Percentiles rank a stretch among this genome's conserved stretches.
Conservation (phyloP, 2,329 filamentous ascomycete species). For the Colletotrichum karsti region DNA sequence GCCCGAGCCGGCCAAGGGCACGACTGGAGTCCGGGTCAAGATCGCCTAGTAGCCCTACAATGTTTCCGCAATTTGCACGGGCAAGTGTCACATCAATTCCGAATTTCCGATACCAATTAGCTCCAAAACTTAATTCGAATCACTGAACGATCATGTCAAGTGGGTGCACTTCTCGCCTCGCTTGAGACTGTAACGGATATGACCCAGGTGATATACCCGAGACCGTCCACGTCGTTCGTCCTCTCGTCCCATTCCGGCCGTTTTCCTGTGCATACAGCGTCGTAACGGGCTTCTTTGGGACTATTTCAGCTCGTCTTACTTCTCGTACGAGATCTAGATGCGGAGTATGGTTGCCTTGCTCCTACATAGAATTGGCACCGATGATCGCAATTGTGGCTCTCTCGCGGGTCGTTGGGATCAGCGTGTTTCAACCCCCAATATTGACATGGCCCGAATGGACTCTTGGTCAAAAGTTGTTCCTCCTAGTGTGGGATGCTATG, state of each 20-base stretch:
- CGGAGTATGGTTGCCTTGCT: background rate
- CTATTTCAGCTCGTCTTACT: background rate
- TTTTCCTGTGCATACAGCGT: background rate
- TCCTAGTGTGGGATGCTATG: background rate
- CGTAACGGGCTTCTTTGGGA: background rate
- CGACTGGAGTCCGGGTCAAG: conserved; percentile 20
- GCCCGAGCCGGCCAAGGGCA: conserved; percentile 29
- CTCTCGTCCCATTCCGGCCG: background rate
- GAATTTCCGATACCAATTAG: background rate
- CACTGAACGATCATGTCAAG: background rate
- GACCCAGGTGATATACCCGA: background rate
- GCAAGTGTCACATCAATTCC: background rate
- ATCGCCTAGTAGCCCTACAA: background rate
- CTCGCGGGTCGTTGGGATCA: background rate
- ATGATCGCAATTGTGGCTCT: conserved; percentile 16
- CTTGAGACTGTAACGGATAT: background rate
- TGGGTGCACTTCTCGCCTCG: background rate
- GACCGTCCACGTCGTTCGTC: background rate
- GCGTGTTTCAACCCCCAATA: conserved; percentile 23
- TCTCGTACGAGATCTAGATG: background rate
- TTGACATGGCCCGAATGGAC: background rate
- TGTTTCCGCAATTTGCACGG: background rate
- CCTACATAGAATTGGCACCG: background rate
- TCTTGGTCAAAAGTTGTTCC: too few species aligned
- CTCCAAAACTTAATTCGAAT: background rate